Evolutionary conservation across 192 early-diverging fungal species (phyloP).

Genomic region (Backusella australiensis): DNA sequence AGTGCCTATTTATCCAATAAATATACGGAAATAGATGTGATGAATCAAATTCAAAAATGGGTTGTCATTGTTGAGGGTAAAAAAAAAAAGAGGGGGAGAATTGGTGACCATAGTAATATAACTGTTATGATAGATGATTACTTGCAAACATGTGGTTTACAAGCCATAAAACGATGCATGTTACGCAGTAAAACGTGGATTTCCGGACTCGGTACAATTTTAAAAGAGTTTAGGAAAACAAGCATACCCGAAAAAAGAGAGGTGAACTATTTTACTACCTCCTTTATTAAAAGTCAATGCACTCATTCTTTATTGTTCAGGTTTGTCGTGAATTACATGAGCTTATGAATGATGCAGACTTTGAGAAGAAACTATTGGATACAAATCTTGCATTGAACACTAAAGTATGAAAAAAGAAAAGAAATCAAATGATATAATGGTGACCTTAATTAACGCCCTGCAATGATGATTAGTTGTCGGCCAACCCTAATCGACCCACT

Average conservation of each 20-base stretch:
- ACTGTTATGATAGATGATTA: slow-evolving; percentile 11
- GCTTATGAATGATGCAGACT: slow-evolving; percentile 8
- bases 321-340: slow-evolving; percentile 1
- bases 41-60: slow-evolving; percentile 23
- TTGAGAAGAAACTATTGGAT: background rate
- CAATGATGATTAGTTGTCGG: background rate
- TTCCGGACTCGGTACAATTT: background rate
- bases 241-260: slow-evolving; percentile 15
- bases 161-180: slow-evolving; percentile 21
- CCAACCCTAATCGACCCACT: slow-evolving; percentile 17
- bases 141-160: slow-evolving; percentile 24
- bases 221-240: slow-evolving; percentile 11
- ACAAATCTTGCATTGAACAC: background rate
- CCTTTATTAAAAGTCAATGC: background rate
- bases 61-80: slow-evolving; percentile 25
- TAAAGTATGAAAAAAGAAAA: background rate
- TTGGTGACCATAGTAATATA: background rate
- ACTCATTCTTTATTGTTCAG: background rate
- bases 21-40: slow-evolving; percentile 16
- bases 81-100: background rate
- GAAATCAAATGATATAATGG: background rate
- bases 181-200: slow-evolving; percentile 16
- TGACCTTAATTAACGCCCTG: background rate
- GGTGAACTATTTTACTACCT: background rate
- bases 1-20: slow-evolving; percentile 14